Evolutionary conservation across 805 yeast species (phyloP).

Genomic region (Blastobotrys parvus): DNA sequence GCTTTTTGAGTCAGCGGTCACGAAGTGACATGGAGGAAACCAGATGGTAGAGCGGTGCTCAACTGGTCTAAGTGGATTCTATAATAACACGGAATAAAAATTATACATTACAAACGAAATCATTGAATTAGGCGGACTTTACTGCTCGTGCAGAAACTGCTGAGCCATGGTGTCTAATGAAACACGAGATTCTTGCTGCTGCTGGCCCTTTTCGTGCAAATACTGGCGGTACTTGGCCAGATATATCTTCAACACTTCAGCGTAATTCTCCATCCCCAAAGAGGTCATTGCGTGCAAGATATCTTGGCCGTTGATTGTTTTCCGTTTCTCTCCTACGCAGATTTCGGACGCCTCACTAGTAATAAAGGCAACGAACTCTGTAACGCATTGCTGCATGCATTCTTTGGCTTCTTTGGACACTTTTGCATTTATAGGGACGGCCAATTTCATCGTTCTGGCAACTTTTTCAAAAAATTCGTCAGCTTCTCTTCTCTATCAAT

Average conservation of each 20-base stretch:
- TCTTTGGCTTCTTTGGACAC: conserved; percentile 74
- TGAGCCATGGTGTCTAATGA: neutral
- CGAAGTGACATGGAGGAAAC: too few relatives aligned
- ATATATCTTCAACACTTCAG: conserved; percentile 60
- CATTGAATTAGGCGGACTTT: too few relatives aligned
- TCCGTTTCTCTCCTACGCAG: conserved; percentile 56
- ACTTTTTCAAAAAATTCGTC: conserved; percentile 18
- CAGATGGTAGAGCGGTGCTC: too few relatives aligned
- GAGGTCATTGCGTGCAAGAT: conserved; percentile 54
- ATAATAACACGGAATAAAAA: too few relatives aligned
- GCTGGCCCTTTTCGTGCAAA: neutral
- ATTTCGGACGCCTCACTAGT: conserved; percentile 59
- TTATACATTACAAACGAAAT: too few relatives aligned
- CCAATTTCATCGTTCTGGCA: conserved; percentile 65
- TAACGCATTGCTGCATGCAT: conserved; percentile 64
- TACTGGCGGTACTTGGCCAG: conserved; percentile 55
- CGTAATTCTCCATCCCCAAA: conserved; percentile 61
- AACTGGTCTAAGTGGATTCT: too few relatives aligned
- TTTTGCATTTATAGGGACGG: conserved; percentile 65
- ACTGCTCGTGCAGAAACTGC: too few relatives aligned
- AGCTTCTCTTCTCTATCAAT: neutral
- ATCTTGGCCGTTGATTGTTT: conserved; percentile 65
- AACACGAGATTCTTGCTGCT: neutral
- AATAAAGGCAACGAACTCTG: conserved; percentile 59
- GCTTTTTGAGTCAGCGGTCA: too few relatives aligned